Base-by-base conservation (phyloP, 208 protist species). In the Trypanosoma boissoni region DNA sequence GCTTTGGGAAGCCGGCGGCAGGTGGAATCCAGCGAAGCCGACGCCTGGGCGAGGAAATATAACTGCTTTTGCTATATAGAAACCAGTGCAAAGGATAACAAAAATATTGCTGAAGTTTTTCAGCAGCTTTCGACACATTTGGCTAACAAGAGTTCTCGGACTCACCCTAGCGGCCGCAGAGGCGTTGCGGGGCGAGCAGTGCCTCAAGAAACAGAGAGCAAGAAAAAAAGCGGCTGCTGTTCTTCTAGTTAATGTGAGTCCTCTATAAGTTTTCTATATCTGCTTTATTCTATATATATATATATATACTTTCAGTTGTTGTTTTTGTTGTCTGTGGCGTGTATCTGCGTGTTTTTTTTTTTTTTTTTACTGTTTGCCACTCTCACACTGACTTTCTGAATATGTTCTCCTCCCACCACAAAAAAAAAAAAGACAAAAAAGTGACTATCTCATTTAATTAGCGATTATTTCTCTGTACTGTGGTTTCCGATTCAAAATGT, bases 11-110 rank as follows among this genome's bases (percentile, higher is more conserved):
- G 81, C 46, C 68, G 80, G 43, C 76, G 88, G 6, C 83, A 94
- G 48, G 68, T 94, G 20, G 60, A 76, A 23, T 87, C 78, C 42
- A 92, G 82, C 49, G 88, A 94, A 54, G 88, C 65, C 0, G 88
- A 94, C 39, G 84, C 80, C 23, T 94, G 88, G 85, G 88, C 88
- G 45, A 62, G 84, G 29, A 29, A 61, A 7, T 82, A 89, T 61
- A 58, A 64, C 48, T 91, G 84, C 26, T 67, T 94, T 32, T 91
- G 84, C 56, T 94, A 94, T 70, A 64, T 94, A 18, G 88, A 94
- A 59, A 89, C 88, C 2, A 94, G 88, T 50, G 83, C 88, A 6
- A 94, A 91, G 72, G 80, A 88, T 43, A 94, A 94, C 65, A 90
- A 74, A n/a, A 94, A 94, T 49, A 79, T 94, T 4, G 76, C 73